Conservation (phyloP, 192 early-diverging fungal species). For the Coemansia sp. region DNA sequence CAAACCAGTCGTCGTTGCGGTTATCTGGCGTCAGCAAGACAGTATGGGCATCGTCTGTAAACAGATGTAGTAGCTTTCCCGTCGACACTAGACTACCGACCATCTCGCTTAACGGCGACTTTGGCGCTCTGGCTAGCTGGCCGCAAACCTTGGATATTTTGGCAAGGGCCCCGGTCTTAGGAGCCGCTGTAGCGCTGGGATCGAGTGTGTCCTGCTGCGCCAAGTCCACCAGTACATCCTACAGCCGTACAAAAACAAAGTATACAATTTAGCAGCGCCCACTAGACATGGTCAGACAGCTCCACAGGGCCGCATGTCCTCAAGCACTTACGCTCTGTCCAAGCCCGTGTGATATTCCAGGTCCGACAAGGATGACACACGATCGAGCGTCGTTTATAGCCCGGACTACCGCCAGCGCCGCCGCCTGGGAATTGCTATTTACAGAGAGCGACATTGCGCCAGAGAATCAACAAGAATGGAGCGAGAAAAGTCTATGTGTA, state of each 20-base stretch:
- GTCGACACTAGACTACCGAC: constrained; percentile 5
- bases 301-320: background rate
- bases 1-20: background rate
- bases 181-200: background rate
- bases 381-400: constrained; percentile 15
- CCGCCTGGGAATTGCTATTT: background rate
- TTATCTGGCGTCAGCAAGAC: constrained; percentile 6
- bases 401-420: background rate
- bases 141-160: constrained; percentile 36
- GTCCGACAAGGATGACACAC: constrained; percentile 32
- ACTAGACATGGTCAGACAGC: background rate
- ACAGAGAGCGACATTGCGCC: background rate
- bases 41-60: constrained; percentile 27
- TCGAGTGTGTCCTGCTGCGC: constrained; percentile 1
- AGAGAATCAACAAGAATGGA: background rate
- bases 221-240: constrained; percentile 9
- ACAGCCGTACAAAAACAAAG: background rate
- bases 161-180: background rate
- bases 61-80: constrained; percentile 22
- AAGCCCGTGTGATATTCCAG: constrained; percentile 4
- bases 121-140: constrained; percentile 5
- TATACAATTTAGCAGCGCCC: background rate
- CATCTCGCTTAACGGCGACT: constrained; percentile 8
- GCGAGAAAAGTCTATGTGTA: background rate
- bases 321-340: constrained; percentile 11